A percentile compares a stretch with the other conserved stretches of the same genome.
These are phyloP conservation scores for Nicotiana rustica DNA, from an alignment of 305 asterid genomes.

Conservation along the genomic window DNA sequence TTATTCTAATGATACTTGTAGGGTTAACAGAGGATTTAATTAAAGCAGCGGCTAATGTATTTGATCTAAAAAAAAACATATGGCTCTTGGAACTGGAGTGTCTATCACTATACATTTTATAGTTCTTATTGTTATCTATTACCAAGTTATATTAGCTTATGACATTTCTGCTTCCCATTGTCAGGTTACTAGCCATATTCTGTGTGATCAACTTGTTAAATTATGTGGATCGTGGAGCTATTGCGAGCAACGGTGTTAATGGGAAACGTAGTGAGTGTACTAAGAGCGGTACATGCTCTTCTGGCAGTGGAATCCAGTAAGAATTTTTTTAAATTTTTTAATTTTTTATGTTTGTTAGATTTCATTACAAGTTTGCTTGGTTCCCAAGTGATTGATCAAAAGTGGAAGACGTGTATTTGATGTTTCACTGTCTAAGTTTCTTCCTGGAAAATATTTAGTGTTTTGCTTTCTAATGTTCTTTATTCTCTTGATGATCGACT, in stretches of 20 bases:
- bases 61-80: no score
- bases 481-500: background rate
- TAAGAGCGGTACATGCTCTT: constrained; percentile 60
- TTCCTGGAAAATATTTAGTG: background rate
- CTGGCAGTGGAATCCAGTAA: constrained; percentile 94
- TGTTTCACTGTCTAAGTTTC: no score
- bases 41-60: background rate
- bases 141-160: background rate
- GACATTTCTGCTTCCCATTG: constrained; percentile 24
- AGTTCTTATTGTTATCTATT: background rate
- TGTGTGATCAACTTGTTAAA: constrained; percentile 77
- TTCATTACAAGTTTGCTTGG: background rate
- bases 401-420: background rate
- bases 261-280: constrained; percentile 72
- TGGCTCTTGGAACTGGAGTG: background rate
- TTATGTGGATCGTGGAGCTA: constrained; percentile 87
- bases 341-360: background rate
- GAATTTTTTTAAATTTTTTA: constrained; percentile 34
- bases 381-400: background rate
- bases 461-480: background rate
- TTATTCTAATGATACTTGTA: background rate
- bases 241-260: constrained; percentile 94
- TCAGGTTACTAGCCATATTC: constrained; percentile 80
- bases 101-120: background rate
- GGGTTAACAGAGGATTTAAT: background rate